Conservation (phyloP, 164 flowering plant species). For the Saururus chinensis region DNA sequence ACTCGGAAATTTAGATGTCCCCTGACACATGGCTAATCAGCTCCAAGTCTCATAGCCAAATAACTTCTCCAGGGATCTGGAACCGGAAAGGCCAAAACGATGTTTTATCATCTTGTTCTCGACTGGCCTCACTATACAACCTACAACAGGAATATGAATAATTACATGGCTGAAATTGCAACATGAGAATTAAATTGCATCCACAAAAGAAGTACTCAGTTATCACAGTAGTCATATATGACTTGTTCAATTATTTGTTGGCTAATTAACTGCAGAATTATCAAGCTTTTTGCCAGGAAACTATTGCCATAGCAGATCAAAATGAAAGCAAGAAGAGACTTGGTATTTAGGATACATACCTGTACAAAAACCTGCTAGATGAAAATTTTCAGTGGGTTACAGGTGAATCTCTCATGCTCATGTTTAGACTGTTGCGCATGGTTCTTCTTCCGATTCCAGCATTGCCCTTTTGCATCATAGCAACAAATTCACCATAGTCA, state of each 20-base stretch:
- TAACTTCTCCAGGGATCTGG: neutral
- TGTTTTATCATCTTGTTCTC: slow-evolving; percentile 1
- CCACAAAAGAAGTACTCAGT: neutral
- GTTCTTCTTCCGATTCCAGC: slow-evolving; percentile 83
- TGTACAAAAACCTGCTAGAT: slow-evolving; percentile 14
- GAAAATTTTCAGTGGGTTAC: slow-evolving; percentile 24
- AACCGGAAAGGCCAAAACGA: slow-evolving; percentile 7
- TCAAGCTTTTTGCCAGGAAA: neutral
- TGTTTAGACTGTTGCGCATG: slow-evolving; percentile 80
- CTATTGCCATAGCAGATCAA: neutral
- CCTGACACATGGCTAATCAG: neutral
- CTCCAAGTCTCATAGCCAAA: neutral
- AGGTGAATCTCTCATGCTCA: slow-evolving; percentile 78
- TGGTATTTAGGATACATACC: slow-evolving; percentile 11
- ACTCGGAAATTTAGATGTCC: neutral
- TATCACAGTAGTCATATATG: neutral
- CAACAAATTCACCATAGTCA: slow-evolving; percentile 90
- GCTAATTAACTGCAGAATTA: neutral
- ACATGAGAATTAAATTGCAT: too few relatives aligned
- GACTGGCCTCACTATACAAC: slow-evolving; percentile 18
- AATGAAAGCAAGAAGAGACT: neutral
- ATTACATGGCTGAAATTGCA: neutral
- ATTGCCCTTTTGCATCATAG: slow-evolving; percentile 95
- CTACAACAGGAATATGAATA: slow-evolving; percentile 5
- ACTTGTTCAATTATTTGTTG: too few relatives aligned